Conservation (phyloP, 495 filamentous ascomycete species). For the Sabuloglossum arenarium region DNA sequence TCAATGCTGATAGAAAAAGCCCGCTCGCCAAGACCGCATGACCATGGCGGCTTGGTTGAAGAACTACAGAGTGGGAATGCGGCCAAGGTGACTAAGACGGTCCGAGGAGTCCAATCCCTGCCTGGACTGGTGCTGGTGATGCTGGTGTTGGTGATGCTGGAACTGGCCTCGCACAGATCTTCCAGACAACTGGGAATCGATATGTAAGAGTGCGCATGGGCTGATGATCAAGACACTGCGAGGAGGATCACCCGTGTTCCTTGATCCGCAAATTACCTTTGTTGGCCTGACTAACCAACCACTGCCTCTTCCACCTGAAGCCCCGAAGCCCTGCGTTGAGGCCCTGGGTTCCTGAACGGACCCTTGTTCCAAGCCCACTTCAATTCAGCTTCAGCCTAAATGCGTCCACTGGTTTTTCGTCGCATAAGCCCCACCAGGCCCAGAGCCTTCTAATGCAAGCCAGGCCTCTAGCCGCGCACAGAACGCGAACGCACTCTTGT, state of each 20-base stretch:
- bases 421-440: neutral
- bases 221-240: no score
- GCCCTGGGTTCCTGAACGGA: neutral
- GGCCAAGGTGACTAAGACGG: no score
- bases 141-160: no score
- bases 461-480: neutral
- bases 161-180: no score
- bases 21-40: no score
- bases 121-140: no score
- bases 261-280: neutral
- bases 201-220: no score
- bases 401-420: neutral
- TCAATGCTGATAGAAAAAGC: no score
- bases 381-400: neutral
- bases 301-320: neutral
- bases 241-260: neutral
- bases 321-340: neutral
- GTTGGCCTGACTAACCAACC: neutral
- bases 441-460: neutral
- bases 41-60: no score
- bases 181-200: no score
- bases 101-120: no score
- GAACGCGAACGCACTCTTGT: neutral
- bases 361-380: neutral
- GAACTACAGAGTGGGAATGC: no score